Evolutionary conservation across 2,329 filamentous ascomycete species (phyloP).

Genomic region (Geoglossum cookeanum): DNA sequence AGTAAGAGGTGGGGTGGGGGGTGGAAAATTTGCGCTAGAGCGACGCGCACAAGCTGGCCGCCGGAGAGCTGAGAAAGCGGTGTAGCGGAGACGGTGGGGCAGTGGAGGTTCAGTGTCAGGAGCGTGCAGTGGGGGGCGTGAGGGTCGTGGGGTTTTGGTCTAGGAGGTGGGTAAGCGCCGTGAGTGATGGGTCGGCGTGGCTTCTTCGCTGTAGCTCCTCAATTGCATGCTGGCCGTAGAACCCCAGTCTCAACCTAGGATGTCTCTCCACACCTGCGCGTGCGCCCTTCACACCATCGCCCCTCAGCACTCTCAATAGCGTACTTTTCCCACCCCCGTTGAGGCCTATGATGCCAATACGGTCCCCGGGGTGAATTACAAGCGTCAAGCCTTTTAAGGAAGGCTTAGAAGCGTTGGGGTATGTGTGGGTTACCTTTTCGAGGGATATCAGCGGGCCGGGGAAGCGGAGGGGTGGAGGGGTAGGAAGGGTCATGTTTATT

Average conservation of each 20-base stretch:
- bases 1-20: slow-evolving; percentile 51
- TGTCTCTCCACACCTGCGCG: slow-evolving; percentile 35
- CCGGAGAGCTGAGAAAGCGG: slow-evolving; percentile 57
- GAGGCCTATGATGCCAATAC: slow-evolving; percentile 56
- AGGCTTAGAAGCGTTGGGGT: slow-evolving; percentile 27
- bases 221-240: slow-evolving; percentile 66
- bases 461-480: slow-evolving; percentile 45
- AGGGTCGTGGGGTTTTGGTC: slow-evolving; percentile 32
- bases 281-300: slow-evolving; percentile 10
- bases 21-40: slow-evolving; percentile 51
- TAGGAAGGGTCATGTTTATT: slow-evolving; percentile 38
- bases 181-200: slow-evolving; percentile 31
- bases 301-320: slow-evolving; percentile 51
- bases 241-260: slow-evolving; percentile 48
- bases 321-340: slow-evolving; percentile 76
- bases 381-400: slow-evolving; percentile 46
- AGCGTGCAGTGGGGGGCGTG: slow-evolving; percentile 48
- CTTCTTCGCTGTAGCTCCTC: slow-evolving; percentile 44
- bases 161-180: slow-evolving; percentile 44
- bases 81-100: slow-evolving; percentile 52
- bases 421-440: slow-evolving; percentile 49
- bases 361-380: slow-evolving; percentile 52
- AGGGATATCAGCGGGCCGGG: slow-evolving; percentile 54
- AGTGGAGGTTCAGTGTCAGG: slow-evolving; percentile 50
- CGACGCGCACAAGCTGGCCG: slow-evolving; percentile 46